phyloP scores from a whole-genome alignment of 495 filamentous ascomycete species.

The Xylaria venustula region DNA sequence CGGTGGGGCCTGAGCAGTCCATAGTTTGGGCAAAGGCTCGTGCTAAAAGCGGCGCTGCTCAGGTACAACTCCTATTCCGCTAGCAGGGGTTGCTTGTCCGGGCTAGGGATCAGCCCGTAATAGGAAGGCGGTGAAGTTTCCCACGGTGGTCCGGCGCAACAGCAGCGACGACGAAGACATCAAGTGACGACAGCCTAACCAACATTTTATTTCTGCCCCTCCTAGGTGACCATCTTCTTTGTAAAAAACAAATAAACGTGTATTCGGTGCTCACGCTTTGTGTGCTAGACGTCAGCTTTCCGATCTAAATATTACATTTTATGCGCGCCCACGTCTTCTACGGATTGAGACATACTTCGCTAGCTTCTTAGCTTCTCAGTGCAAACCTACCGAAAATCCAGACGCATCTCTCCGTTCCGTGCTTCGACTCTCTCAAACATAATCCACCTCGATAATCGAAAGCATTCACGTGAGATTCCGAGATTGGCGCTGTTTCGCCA shows the following conservation, averaged over 20 bases:
- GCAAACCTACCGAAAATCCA: neutral
- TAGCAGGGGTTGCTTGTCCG: no score
- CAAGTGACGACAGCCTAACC: neutral
- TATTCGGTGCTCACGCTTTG: neutral
- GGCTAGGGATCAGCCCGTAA: neutral
- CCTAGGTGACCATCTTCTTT: neutral
- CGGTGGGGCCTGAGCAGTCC: no score
- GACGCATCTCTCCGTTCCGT: neutral
- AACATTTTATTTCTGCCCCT: neutral
- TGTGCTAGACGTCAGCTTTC: neutral
- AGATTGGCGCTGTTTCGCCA: neutral
- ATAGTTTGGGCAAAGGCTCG: no score
- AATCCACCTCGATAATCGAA: neutral
- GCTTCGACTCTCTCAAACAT: neutral
- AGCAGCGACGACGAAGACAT: slow-evolving; percentile 4
- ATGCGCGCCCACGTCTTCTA: neutral
- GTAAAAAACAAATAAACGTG: neutral
- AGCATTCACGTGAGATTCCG: neutral
- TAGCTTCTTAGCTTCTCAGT: neutral
- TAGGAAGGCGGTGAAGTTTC: slow-evolving; percentile 29
- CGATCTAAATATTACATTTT: neutral
- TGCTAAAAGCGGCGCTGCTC: no score
- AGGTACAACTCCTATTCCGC: no score
- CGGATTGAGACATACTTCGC: neutral
- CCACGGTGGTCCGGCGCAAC: slow-evolving; percentile 4